A percentile compares a stretch with the other conserved stretches of the same genome.
Evolutionary conservation across 225 moss, liverwort and hornwort species (phyloP).

Genomic region (Asterella californica): DNA sequence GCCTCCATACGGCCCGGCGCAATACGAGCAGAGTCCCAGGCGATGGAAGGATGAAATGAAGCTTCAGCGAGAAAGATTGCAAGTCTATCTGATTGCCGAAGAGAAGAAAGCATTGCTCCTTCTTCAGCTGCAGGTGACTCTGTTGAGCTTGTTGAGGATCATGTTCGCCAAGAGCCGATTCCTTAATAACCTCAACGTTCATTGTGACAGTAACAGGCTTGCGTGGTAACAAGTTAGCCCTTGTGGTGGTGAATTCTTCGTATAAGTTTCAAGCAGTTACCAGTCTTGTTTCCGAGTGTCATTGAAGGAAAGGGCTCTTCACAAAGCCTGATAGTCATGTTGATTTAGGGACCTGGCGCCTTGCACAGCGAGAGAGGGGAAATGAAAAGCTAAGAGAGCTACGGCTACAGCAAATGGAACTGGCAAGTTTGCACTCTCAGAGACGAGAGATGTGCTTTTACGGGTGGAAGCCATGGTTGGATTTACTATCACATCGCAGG

Average conservation of each 20-base stretch:
- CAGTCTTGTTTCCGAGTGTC: background rate
- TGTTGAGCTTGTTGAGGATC: background rate
- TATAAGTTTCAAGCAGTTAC: background rate
- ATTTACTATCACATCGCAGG: constrained; percentile 21
- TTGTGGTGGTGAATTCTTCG: background rate
- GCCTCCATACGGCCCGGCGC: constrained; percentile 3
- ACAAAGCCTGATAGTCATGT: constrained; percentile 1
- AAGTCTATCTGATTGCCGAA: constrained; percentile 22
- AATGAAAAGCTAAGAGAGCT: constrained; percentile 25
- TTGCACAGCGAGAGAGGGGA: constrained; percentile 30
- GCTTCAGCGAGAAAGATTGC: constrained; percentile 30
- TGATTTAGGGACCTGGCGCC: constrained; percentile 19
- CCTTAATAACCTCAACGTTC: background rate
- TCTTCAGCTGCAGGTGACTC: constrained; percentile 28
- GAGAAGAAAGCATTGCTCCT: constrained; percentile 30
- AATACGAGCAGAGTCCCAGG: constrained; percentile 16
- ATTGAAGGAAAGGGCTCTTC: background rate
- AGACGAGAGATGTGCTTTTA: constrained; percentile 23
- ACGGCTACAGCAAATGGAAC: constrained; percentile 30
- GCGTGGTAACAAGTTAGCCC: too few relatives aligned
- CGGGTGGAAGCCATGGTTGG: constrained; percentile 38
- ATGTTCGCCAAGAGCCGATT: background rate
- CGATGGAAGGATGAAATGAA: constrained; percentile 29
- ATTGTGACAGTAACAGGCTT: background rate
- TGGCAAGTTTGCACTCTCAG: constrained; percentile 30